Conservation (phyloP, 2,329 filamentous ascomycete genomes). For the Neurospora sp. region DNA sequence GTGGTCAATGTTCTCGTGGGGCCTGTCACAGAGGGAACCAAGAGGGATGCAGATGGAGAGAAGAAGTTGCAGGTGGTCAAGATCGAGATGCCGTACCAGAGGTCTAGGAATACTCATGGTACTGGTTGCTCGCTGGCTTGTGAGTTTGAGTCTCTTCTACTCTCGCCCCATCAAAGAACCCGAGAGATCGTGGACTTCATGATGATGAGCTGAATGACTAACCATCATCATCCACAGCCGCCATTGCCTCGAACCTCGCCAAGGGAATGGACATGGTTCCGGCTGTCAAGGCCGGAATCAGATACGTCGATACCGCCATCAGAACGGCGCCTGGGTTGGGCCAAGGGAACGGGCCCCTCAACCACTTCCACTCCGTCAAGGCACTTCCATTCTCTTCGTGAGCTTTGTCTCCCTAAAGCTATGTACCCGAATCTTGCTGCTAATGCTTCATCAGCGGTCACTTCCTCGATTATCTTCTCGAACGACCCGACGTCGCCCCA, state of each 20-base stretch:
- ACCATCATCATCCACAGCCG: conserved; percentile 34
- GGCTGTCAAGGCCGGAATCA: conserved; percentile 58
- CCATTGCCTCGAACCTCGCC: conserved; percentile 64
- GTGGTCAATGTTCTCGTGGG: conserved; percentile 74
- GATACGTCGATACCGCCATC: conserved; percentile 65
- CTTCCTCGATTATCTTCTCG: conserved; percentile 76
- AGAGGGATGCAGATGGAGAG: conserved; percentile 24
- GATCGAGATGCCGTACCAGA: conserved; percentile 61
- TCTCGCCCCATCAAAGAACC: background rate
- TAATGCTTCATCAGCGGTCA: conserved; percentile 42
- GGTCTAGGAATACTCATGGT: conserved; percentile 78
- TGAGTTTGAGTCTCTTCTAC: conserved; percentile 30
- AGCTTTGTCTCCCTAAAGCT: conserved; percentile 15
- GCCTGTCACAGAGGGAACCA: conserved; percentile 21
- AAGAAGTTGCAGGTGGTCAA: conserved; percentile 25
- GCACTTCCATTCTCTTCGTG: conserved; percentile 58
- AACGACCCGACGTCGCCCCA: conserved; percentile 60
- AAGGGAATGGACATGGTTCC: conserved; percentile 43
- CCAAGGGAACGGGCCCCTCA: conserved; percentile 60
- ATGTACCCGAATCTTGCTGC: background rate
- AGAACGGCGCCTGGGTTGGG: conserved; percentile 52
- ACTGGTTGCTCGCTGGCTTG: conserved; percentile 91
- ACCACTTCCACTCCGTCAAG: conserved; percentile 67
- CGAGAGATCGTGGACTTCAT: background rate
- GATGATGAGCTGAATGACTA: background rate